Base-by-base conservation (phyloP, 176 grass and related monocot genomes). In the Oryza meyeriana region DNA sequence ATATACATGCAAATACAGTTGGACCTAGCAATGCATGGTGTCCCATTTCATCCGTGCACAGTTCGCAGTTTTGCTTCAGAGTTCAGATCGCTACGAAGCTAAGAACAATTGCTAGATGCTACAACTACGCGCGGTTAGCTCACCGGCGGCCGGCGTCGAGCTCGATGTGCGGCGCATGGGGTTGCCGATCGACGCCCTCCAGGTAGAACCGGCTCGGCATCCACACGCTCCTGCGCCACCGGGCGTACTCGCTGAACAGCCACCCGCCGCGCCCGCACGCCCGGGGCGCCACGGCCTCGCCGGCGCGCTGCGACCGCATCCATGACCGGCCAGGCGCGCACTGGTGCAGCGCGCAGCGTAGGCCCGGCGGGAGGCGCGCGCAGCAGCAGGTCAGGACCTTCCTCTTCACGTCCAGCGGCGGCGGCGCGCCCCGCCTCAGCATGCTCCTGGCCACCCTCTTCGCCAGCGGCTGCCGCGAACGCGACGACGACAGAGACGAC, bases 281-380 rank as follows among this genome's bases (percentile, higher is more conserved):
- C 69, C 8, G 61, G 52, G 68, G 68, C 35, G 50, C 79, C 77
- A 79, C 14, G 8, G 52, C 45, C 48, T 42, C 70, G 36, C 12
- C 14, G 4, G 1, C 61, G 31, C 44, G 16, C 18, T 33, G 50
- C 50, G 50, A 22, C 20, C 65, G 6, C 55, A 63, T 85, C 75
- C 83, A 72, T 0, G n/a, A 4, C 30, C 41, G 68, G 0, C 59
- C 25, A 12, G 36, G 66, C 39, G 75, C 75, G 75, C 16, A 32
- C 77, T 86, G 77, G 77, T 86, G 77, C 69, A 86, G 34, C 61
- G 84, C 77, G 69, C 69, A 80, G 59, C 9, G 12, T 41, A 86
- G 18, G 0, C 44, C 69, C 3, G 69, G 32, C 9, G 61, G 84
- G 61, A 86, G 84, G 20, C 84, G 35, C 44, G 20, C 18, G 69